phyloP scores from a whole-genome alignment of 805 yeast species.

The Metschnikowia arizonensis region DNA sequence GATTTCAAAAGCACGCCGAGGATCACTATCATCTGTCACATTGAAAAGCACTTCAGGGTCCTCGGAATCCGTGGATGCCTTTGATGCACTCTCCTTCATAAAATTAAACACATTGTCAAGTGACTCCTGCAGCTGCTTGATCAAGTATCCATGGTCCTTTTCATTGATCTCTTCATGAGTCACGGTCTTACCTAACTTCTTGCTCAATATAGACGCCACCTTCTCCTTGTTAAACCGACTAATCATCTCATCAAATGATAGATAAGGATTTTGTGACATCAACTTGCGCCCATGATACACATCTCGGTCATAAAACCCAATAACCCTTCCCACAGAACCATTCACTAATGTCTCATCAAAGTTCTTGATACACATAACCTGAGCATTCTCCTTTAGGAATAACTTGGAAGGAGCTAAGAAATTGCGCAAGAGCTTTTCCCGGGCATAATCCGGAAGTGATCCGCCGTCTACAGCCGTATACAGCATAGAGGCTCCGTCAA shows the following conservation, averaged over 20 bases:
- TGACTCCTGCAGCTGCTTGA: constrained; percentile 4
- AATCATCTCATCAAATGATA: constrained; percentile 21
- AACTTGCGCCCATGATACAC: constrained; percentile 30
- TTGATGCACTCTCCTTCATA: constrained; percentile 4
- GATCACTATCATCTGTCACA: background rate
- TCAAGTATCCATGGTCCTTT: constrained; percentile 1
- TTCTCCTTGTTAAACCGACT: constrained; percentile 9
- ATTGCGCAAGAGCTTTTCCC: constrained; percentile 11
- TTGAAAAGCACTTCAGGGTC: background rate
- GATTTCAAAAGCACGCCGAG: background rate
- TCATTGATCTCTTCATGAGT: constrained; percentile 14
- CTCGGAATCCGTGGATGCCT: no score
- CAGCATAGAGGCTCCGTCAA: constrained; percentile 44
- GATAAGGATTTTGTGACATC: constrained; percentile 19
- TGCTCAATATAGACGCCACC: constrained; percentile 10
- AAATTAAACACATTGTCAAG: constrained; percentile 17
- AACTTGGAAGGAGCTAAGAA: constrained; percentile 18
- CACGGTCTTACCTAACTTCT: constrained; percentile 7
- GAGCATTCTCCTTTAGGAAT: constrained; percentile 74
- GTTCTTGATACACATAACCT: constrained; percentile 91
- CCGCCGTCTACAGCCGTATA: constrained; percentile 43
- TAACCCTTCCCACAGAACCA: constrained; percentile 82
- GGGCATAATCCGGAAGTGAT: constrained; percentile 25
- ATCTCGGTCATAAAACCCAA: constrained; percentile 48
- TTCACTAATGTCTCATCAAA: constrained; percentile 72